phyloP scores from a whole-genome alignment of 1,284 basidiomycete genomes.

The Anthracocystis setariae region DNA sequence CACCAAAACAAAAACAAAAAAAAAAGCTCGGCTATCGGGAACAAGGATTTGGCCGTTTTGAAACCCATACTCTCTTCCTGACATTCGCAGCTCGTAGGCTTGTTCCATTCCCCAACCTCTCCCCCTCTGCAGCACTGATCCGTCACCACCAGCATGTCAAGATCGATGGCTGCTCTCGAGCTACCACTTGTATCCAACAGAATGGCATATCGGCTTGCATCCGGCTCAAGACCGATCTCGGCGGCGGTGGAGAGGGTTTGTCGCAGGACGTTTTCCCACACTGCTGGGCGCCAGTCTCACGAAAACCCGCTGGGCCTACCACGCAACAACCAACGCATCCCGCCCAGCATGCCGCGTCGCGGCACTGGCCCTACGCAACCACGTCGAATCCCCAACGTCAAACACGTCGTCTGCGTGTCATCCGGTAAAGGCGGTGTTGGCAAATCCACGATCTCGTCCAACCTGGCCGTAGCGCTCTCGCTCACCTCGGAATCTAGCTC shows the following conservation, averaged over 20 bases:
- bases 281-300: conserved; percentile 22
- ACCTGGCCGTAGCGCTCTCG: conserved; percentile 79
- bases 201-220: not conserved
- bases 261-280: conserved; percentile 2
- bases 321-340: conserved; percentile 55
- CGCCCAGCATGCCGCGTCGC: conserved; percentile 61
- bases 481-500: conserved; percentile 21
- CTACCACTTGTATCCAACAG: not conserved
- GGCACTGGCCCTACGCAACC: conserved; percentile 69
- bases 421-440: conserved; percentile 97
- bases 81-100: not conserved
- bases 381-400: conserved; percentile 71
- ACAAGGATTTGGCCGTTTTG: not conserved
- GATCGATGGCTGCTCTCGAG: not conserved
- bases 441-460: conserved; percentile 92
- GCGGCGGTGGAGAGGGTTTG: conserved; percentile 1
- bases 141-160: conserved; percentile 1
- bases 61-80: not conserved
- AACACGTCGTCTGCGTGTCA: conserved; percentile 81
- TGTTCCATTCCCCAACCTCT: not conserved
- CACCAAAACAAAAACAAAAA: too few species aligned
- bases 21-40: conserved; percentile 21
- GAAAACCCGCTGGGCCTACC: conserved; percentile 64
- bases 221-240: not conserved
- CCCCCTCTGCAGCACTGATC: not conserved